Evolutionary conservation across 169 alveolate genomes (phyloP).

Genomic region (Cryptosporidium tyzzeri): DNA sequence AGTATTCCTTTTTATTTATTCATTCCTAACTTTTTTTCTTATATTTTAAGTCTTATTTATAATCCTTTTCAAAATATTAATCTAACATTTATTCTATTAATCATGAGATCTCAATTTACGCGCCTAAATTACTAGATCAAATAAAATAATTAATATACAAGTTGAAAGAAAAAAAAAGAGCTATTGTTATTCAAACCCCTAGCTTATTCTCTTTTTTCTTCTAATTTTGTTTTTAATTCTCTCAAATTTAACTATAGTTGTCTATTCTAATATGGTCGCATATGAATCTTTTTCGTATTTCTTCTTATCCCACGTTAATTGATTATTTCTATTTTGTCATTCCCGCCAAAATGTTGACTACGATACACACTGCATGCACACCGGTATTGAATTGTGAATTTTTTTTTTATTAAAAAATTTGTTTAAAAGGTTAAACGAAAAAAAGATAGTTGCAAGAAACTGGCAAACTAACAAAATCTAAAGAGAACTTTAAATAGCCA

Average conservation of each 20-base stretch:
- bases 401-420: not conserved
- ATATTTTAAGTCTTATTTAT: not conserved
- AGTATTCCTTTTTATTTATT: not conserved
- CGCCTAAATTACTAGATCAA: constrained; percentile 42
- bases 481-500: no score
- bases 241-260: not conserved
- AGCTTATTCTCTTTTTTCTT: no score
- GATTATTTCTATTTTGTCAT: not conserved
- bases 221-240: no score
- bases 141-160: not conserved
- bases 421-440: not conserved
- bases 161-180: no score
- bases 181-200: not conserved
- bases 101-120: constrained; percentile 8
- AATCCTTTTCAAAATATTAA: not conserved
- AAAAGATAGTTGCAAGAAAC: not conserved
- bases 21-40: not conserved
- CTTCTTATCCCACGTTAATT: not conserved
- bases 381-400: constrained; percentile 34
- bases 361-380: constrained; percentile 75
- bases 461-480: not conserved
- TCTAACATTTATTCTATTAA: not conserved
- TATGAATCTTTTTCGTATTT: not conserved
- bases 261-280: no score
- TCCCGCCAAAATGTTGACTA: constrained; percentile 62